These are phyloP conservation scores for Phaeophleospora eucalypticola DNA, from an alignment of 2,329 filamentous ascomycete species.

Conservation along the genomic window DNA sequence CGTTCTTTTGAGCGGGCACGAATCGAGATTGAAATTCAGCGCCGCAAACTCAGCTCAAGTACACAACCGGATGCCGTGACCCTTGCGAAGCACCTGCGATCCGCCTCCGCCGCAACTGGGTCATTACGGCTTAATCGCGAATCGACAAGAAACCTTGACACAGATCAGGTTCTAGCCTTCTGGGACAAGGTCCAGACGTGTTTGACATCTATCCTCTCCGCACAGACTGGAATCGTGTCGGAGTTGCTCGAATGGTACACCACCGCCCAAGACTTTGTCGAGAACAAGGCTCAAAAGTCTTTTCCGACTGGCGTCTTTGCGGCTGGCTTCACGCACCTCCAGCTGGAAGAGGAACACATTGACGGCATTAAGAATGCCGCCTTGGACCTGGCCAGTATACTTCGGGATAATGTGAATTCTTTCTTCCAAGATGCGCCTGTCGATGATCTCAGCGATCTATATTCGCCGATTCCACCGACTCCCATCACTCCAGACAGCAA, in stretches of 20 bases:
- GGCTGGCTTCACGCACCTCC: constrained; percentile 72
- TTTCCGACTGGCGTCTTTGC: constrained; percentile 54
- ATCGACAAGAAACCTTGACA: constrained; percentile 63
- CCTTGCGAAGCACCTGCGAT: constrained; percentile 71
- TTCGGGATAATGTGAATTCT: constrained; percentile 72
- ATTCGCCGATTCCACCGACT: constrained; percentile 71
- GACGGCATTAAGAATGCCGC: constrained; percentile 70
- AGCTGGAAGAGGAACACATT: constrained; percentile 67
- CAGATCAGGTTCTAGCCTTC: constrained; percentile 74
- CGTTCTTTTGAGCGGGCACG: constrained; percentile 78
- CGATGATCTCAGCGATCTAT: constrained; percentile 82
- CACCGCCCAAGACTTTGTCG: constrained; percentile 82
- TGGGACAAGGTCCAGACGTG: constrained; percentile 86
- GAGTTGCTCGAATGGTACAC: constrained; percentile 95
- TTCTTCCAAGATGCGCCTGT: constrained; percentile 87
- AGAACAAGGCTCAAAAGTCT: constrained; percentile 74
- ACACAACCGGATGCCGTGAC: constrained; percentile 58
- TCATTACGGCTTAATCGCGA: constrained; percentile 23
- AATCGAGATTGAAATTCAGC: constrained; percentile 86
- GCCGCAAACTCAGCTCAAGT: constrained; percentile 77
- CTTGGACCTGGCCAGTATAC: constrained; percentile 74
- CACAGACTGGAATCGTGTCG: constrained; percentile 71
- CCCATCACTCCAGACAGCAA: constrained; percentile 60
- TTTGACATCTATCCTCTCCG: constrained; percentile 68
- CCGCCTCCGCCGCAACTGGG: constrained; percentile 47